Evolutionary conservation across 2,329 filamentous ascomycete species (phyloP), one percentile per base, ranked within the genome.

Genomic region (Penicillium rolfsii): DNA sequence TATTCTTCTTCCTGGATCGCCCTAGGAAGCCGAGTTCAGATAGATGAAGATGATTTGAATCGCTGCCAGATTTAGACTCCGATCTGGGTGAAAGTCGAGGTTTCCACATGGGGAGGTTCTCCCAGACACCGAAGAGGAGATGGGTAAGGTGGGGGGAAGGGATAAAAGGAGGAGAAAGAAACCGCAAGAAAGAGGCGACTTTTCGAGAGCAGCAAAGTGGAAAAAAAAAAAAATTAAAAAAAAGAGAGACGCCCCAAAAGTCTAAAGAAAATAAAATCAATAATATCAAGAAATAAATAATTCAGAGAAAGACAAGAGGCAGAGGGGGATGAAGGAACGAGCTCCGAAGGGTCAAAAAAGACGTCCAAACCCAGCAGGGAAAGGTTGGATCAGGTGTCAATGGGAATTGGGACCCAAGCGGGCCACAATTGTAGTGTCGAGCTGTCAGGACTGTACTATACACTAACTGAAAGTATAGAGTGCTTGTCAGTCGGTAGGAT

Each of bases 11-110:
- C 63, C 70, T 75, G 33, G 73, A 71, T 61, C 76, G 73, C 54
- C 73, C 73, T 67, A 76, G 72, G 62, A 76, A 71, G 58, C 70
- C 70, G 64, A 74, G 70, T 59, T 74, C 71, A 66, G 71, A 68
- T 53, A 68, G 62, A 68, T 70, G 70, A 63, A 67, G 67, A 59
- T 68, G 69, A 58, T 60, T 64, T 61, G 73, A 72, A 70, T 77
- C 73, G 64, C 62, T 75, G 69, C 73, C 74, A 71, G 74, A 69
- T 64, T 71, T 71, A 64, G 73, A 71, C 68, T 78, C 74, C 66
- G 73, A 74, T 75, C 73, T 76, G 71, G 75, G 71, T 59, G 75
- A 74, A 54, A 71, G 70, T 62, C 74, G 74, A 70, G 74, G 73
- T 73, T 77, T 78, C 76, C 76, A 78, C 76, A 78, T 78, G 70